Evolutionary conservation across 164 flowering plant species (phyloP), one percentile per base, ranked within the genome.

Genomic region (Piper betle): DNA sequence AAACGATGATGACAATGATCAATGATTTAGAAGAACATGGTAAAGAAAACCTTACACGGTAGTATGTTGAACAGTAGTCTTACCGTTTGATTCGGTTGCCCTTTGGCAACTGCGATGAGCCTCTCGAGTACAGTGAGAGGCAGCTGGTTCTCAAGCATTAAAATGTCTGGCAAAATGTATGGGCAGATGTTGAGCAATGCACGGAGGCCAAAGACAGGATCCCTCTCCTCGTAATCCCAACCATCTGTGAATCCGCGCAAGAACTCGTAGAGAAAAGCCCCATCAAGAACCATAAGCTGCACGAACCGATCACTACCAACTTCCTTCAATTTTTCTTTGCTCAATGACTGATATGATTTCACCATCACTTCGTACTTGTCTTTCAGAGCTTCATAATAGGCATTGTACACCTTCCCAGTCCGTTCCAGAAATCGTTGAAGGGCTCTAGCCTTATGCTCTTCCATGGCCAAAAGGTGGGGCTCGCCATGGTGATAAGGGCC

Each of bases 141-240:
- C 8, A 86, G 56, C 62, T 84, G 93, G 56, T 86, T 86, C 67
- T 84, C 93, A 5, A 86, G 77, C 87, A 84, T 82, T 4, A 86
- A 73, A 79, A 84, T 75, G 69, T 86, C 93, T 13, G 82, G 58
- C 52, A 75, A 79, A 17, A 86, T 82, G 0, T 80, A 73, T 53
- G 82, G 86, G 85, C 50, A 43, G 8, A 43, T 2, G 50, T 43
- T 43, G 12, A 84, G 79, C 17, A 84, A 60, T 0, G 84, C 87
- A 0, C 83, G 75, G 74, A 80, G 71, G 4, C 81, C 79, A 50
- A 84, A 84, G 7, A 82, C n/a, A n/a, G n/a, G n/a, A n/a, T n/a
- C n/a, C n/a, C n/a, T n/a, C n/a, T n/a, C n/a, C n/a, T n/a, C n/a
- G 63, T 81, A 85, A 0, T 86, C 88, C 1, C 84, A 79, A 5